Conservation (phyloP, 1,139 yeast species). For the Magnusiomyces paraingens region DNA sequence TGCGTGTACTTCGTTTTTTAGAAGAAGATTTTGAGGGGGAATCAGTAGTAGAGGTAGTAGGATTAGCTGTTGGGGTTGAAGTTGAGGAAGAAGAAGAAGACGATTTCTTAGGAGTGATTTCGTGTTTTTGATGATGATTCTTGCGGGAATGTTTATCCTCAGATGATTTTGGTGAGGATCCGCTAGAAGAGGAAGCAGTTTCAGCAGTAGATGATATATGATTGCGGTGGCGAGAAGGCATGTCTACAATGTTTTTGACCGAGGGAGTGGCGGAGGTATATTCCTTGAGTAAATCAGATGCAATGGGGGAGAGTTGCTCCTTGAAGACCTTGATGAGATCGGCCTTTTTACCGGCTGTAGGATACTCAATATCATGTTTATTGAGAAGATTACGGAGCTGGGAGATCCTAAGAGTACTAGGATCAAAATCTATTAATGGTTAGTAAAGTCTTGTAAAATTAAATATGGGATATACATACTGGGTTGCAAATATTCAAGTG, state of each 20-base stretch:
- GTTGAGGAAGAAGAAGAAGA: background rate
- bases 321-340: background rate
- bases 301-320: background rate
- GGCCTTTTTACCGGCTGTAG: background rate
- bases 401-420: background rate
- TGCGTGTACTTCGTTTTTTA: slow-evolving; percentile 1
- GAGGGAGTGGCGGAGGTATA: background rate
- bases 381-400: background rate
- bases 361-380: background rate
- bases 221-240: background rate
- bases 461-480: background rate
- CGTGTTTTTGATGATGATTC: background rate
- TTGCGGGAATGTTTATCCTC: background rate
- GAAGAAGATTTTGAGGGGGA: background rate
- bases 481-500: background rate
- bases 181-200: background rate
- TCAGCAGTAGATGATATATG: background rate
- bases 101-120: background rate
- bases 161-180: background rate
- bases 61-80: background rate
- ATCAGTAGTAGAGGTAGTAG: background rate
- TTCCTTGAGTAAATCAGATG: background rate
- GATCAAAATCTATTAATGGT: slow-evolving; percentile 2
- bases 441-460: background rate
- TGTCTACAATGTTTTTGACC: background rate